Conservation (phyloP, 306 rosid species). For the Castanopsis chinensis region DNA sequence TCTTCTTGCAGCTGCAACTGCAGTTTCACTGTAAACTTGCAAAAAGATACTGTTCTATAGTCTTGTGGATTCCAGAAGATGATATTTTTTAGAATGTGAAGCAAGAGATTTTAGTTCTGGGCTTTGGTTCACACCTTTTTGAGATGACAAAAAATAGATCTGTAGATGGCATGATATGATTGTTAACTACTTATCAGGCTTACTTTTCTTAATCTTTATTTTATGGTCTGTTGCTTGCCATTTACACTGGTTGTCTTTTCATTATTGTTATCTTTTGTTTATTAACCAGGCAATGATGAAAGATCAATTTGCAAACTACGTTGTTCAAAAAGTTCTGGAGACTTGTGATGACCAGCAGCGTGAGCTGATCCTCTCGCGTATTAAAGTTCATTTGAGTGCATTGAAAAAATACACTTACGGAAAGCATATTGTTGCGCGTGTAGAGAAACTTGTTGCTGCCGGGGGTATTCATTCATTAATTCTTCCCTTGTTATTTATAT, state of each 20-base stretch:
- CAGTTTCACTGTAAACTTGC: background rate
- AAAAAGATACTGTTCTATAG: background rate
- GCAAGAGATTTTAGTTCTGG: background rate
- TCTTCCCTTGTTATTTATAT: background rate
- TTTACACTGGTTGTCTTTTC: background rate
- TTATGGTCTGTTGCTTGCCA: background rate
- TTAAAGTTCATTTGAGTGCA: conserved; percentile 94
- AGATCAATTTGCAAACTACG: conserved; percentile 95
- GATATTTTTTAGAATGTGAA: background rate
- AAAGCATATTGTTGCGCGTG: conserved; percentile 94
- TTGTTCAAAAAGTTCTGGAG: conserved; percentile 94
- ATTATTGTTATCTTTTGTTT: background rate
- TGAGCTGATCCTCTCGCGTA: conserved; percentile 86
- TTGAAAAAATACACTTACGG: conserved; percentile 94
- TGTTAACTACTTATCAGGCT: background rate
- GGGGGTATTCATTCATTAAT: conserved; percentile 54
- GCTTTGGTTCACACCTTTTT: background rate
- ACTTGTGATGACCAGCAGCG: conserved; percentile 97
- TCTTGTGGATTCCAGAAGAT: background rate
- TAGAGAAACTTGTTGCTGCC: conserved; percentile 97
- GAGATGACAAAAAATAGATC: background rate
- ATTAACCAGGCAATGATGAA: conserved; percentile 80
- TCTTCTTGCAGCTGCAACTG: background rate
- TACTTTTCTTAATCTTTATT: background rate
- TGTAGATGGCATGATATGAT: background rate